These are phyloP conservation scores for Mortierella sp. DNA, from an alignment of 371 early-diverging fungal genomes.

Conservation along the genomic window DNA sequence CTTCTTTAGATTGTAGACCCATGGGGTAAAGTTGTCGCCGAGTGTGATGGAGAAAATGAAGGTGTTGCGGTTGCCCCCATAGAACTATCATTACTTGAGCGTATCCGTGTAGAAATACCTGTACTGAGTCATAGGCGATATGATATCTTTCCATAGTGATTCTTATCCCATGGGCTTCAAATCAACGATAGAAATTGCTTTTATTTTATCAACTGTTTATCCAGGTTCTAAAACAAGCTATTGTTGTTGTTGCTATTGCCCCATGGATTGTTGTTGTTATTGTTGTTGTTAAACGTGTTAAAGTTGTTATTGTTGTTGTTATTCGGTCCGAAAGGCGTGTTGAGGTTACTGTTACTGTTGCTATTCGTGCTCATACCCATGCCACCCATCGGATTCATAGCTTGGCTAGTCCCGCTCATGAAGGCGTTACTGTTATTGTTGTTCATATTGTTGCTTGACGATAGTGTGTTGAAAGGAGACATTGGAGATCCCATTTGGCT, in stretches of 20 bases:
- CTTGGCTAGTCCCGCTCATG: constrained; percentile 10
- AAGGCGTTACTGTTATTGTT: constrained; percentile 8
- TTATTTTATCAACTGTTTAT: background rate
- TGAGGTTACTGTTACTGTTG: constrained; percentile 10
- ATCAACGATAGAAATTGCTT: background rate
- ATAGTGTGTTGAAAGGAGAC: constrained; percentile 4
- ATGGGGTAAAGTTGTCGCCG: constrained; percentile 77
- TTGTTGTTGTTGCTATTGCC: constrained; percentile 27
- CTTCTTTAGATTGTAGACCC: constrained; percentile 72
- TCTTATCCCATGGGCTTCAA: background rate
- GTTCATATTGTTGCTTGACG: background rate
- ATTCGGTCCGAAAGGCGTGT: background rate
- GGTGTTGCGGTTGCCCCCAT: constrained; percentile 73
- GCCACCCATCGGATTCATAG: constrained; percentile 14
- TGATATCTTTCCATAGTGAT: constrained; percentile 69
- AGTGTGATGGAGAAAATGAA: constrained; percentile 62
- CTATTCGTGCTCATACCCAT: constrained; percentile 19
- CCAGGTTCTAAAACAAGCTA: constrained; percentile 5
- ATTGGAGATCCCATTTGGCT: constrained; percentile 2
- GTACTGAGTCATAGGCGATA: constrained; percentile 75
- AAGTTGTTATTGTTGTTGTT: constrained; percentile 29
- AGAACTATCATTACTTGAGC: constrained; percentile 69
- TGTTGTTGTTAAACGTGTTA: constrained; percentile 34
- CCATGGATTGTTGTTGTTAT: constrained; percentile 28
- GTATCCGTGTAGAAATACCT: constrained; percentile 80